Evolutionary conservation across 2,329 filamentous ascomycete species (phyloP).

Genomic region (Phaeosphaeria sp.): DNA sequence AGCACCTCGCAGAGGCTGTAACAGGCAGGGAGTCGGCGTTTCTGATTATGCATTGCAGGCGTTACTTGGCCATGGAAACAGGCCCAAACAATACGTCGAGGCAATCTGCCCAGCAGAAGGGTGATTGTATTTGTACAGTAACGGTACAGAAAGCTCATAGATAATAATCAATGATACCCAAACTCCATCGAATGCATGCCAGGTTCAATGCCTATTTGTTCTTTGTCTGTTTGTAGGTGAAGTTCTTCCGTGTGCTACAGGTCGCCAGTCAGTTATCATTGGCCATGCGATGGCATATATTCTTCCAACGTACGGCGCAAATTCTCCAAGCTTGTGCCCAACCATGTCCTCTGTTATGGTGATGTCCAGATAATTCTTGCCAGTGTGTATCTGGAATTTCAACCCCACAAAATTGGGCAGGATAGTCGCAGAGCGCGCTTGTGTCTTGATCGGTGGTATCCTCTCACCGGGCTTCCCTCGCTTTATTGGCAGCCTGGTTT

Average conservation of each 20-base stretch:
- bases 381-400: constrained; percentile 90
- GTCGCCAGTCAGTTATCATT: constrained; percentile 8
- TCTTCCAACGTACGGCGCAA: constrained; percentile 71
- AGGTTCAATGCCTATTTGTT: constrained; percentile 61
- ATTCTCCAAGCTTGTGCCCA: constrained; percentile 92
- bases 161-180: constrained; percentile 45
- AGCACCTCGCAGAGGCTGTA: neutral
- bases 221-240: constrained; percentile 73
- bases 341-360: constrained; percentile 95
- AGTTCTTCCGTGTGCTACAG: constrained; percentile 69
- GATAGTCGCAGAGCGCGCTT: constrained; percentile 87
- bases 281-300: neutral
- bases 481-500: constrained; percentile 64
- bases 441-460: constrained; percentile 78
- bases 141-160: constrained; percentile 35
- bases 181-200: constrained; percentile 41
- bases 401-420: constrained; percentile 90
- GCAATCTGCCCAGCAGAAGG: constrained; percentile 17
- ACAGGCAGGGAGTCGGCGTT: neutral
- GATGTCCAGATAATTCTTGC: constrained; percentile 83
- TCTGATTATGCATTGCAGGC: constrained; percentile 31
- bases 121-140: constrained; percentile 42
- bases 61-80: constrained; percentile 32
- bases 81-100: constrained; percentile 16
- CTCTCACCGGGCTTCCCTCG: constrained; percentile 66